These are phyloP conservation scores for Trifolium dubium DNA, from an alignment of 306 rosid species.

Conservation along the genomic window DNA sequence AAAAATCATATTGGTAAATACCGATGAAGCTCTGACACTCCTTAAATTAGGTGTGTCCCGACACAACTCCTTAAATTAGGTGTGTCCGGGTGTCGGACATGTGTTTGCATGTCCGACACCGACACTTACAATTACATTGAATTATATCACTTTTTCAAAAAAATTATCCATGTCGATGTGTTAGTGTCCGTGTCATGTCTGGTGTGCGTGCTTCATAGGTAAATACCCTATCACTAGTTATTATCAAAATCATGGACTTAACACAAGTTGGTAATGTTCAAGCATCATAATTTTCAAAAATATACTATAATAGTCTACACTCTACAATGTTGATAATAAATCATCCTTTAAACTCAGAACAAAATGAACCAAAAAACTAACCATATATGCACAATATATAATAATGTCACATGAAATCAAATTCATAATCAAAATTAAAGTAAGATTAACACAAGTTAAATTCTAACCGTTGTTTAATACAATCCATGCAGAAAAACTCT, in stretches of 20 bases:
- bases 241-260: neutral
- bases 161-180: too few relatives aligned
- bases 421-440: slow-evolving; percentile 16
- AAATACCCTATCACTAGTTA: too few relatives aligned
- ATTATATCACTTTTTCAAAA: too few relatives aligned
- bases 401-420: neutral
- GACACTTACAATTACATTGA: too few relatives aligned
- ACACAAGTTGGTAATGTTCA: neutral
- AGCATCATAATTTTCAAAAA: slow-evolving; percentile 28
- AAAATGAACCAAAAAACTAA: slow-evolving; percentile 34
- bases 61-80: too few relatives aligned
- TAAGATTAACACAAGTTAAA: slow-evolving; percentile 21
- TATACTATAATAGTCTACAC: neutral
- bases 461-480: slow-evolving; percentile 81
- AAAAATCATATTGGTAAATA: slow-evolving; percentile 26
- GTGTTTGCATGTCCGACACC: too few relatives aligned
- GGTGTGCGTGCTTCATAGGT: too few relatives aligned
- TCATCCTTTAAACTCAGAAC: slow-evolving; percentile 3
- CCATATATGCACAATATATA: slow-evolving; percentile 23
- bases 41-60: too few relatives aligned
- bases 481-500: slow-evolving; percentile 80
- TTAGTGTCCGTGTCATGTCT: too few relatives aligned
- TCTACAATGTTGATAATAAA: slow-evolving; percentile 3
- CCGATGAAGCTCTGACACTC: too few relatives aligned
- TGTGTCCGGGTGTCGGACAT: too few relatives aligned